phyloP scores from a whole-genome alignment of 2,329 filamentous ascomycete genomes.

The Claviceps arundinis region DNA sequence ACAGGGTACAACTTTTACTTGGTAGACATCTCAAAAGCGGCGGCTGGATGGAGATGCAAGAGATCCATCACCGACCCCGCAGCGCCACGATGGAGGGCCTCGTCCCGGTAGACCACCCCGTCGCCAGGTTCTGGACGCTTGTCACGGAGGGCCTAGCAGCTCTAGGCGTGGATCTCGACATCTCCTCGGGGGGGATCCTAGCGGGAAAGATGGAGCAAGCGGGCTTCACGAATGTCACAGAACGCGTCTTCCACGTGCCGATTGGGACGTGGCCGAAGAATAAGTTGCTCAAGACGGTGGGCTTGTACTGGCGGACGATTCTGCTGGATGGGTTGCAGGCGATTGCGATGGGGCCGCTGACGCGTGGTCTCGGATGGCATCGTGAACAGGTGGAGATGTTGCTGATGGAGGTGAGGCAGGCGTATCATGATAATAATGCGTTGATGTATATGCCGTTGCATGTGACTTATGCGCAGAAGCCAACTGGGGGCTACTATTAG shows the following conservation, averaged over 20 bases:
- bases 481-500: constrained; percentile 11
- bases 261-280: constrained; percentile 42
- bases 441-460: constrained; percentile 43
- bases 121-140: constrained; percentile 33
- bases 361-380: constrained; percentile 33
- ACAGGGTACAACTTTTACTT: background rate
- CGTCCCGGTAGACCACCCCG: constrained; percentile 25
- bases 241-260: constrained; percentile 36
- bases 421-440: constrained; percentile 30
- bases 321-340: constrained; percentile 36
- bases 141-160: constrained; percentile 29
- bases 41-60: constrained; percentile 42
- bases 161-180: constrained; percentile 34
- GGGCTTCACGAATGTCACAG: constrained; percentile 38
- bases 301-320: constrained; percentile 37
- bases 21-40: constrained; percentile 37
- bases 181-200: constrained; percentile 27
- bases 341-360: constrained; percentile 38
- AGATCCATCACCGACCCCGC: constrained; percentile 36
- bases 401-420: constrained; percentile 32
- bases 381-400: constrained; percentile 35
- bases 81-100: constrained; percentile 26
- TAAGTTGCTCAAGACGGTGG: constrained; percentile 35
- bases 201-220: constrained; percentile 33
- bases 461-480: constrained; percentile 41